Conservation (phyloP, 2,329 filamentous ascomycete genomes). For the Fusarium hostae region DNA sequence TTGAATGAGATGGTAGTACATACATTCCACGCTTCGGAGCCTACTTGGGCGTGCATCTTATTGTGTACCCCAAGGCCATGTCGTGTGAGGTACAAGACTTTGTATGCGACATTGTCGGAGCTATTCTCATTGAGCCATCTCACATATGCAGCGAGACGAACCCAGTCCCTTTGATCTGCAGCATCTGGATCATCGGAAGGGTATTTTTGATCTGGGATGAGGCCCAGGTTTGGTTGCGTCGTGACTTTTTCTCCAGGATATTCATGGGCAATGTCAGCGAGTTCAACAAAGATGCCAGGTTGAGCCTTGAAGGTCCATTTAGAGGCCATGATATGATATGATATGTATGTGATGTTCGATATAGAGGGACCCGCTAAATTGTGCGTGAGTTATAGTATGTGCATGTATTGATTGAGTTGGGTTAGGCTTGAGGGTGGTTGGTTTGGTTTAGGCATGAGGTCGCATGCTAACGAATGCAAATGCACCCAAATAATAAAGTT, state of each 20-base stretch:
- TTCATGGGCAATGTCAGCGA: constrained; percentile 42
- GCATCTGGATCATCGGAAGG: constrained; percentile 51
- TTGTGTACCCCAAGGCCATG: constrained; percentile 66
- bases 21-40: constrained; percentile 66
- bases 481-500: not conserved
- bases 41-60: constrained; percentile 65
- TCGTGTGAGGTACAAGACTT: constrained; percentile 64
- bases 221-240: constrained; percentile 63
- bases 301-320: constrained; percentile 43
- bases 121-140: constrained; percentile 57
- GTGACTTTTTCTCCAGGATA: constrained; percentile 47
- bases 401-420: not conserved
- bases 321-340: constrained; percentile 26
- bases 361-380: not conserved
- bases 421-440: not conserved
- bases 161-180: constrained; percentile 60
- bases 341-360: not conserved
- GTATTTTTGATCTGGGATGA: constrained; percentile 61
- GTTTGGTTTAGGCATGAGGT: constrained; percentile 1
- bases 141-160: constrained; percentile 60
- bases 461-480: not conserved
- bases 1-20: not conserved
- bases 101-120: constrained; percentile 59
- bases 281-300: constrained; percentile 58
- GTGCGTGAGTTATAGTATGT: not conserved